Evolutionary conservation across 1,284 basidiomycete genomes (phyloP).

Genomic region (Fomitiporia mediterranea): DNA sequence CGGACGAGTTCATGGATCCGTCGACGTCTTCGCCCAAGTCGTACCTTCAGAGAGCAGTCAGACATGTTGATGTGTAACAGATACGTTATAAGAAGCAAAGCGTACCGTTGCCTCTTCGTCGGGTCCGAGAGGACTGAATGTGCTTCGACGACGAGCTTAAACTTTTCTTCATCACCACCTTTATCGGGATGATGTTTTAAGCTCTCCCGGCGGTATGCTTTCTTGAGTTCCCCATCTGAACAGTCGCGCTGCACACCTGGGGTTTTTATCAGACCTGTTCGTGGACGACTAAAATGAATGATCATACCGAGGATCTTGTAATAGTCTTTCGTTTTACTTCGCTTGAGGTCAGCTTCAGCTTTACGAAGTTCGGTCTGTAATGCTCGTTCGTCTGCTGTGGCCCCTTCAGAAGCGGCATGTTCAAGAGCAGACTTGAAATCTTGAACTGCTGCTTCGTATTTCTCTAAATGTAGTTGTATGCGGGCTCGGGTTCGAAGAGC

Average conservation of each 20-base stretch:
- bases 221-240: constrained; percentile 70
- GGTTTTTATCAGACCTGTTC: neutral
- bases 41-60: constrained; percentile 63
- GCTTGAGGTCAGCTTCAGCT: constrained; percentile 72
- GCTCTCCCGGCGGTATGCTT: constrained; percentile 71
- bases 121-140: constrained; percentile 74
- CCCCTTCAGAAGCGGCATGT: constrained; percentile 56
- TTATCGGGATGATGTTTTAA: constrained; percentile 84
- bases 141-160: constrained; percentile 78
- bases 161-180: constrained; percentile 82
- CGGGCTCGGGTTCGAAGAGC: constrained; percentile 82
- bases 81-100: neutral
- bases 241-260: constrained; percentile 50
- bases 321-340: constrained; percentile 83
- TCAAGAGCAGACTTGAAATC: constrained; percentile 80
- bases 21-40: constrained; percentile 77
- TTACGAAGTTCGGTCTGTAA: constrained; percentile 68
- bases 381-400: constrained; percentile 56
- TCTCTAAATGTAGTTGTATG: constrained; percentile 69
- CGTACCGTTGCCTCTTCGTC: constrained; percentile 57
- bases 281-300: neutral
- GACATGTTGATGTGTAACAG: constrained; percentile 44
- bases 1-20: constrained; percentile 41
- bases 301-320: constrained; percentile 63
- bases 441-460: constrained; percentile 65